These are phyloP conservation scores for Persicaria tinctoria DNA, from an alignment of 148 eudicot species.

Conservation along the genomic window DNA sequence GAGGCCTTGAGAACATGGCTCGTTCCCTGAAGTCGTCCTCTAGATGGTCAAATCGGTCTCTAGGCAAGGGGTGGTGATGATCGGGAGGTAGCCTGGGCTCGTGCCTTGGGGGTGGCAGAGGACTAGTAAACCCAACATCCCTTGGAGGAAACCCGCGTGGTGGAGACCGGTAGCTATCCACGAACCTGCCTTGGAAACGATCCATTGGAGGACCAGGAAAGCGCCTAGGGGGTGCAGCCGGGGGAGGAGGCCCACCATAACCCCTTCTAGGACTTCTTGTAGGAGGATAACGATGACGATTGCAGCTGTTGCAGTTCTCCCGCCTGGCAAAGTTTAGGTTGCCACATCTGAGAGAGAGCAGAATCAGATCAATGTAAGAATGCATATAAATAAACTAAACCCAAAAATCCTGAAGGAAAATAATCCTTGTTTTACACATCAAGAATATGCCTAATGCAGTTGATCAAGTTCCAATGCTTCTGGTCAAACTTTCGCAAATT, in stretches of 20 bases:
- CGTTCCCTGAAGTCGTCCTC: slow-evolving; percentile 65
- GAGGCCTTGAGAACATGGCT: slow-evolving; percentile 54
- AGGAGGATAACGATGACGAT: slow-evolving; percentile 50
- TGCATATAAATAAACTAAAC: not conserved
- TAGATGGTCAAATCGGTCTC: slow-evolving; percentile 59
- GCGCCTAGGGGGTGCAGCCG: slow-evolving; percentile 44
- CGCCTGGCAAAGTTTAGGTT: slow-evolving; percentile 93
- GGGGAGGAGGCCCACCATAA: slow-evolving; percentile 62
- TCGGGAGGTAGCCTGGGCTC: slow-evolving; percentile 49
- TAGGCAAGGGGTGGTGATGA: slow-evolving; percentile 40
- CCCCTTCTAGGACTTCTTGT: slow-evolving; percentile 62
- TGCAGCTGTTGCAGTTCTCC: slow-evolving; percentile 80
- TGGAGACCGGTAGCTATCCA: slow-evolving; percentile 68
- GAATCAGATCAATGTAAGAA: not conserved
- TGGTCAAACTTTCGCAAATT: too few relatives aligned
- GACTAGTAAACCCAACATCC: slow-evolving; percentile 45
- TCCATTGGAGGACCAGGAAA: slow-evolving; percentile 57
- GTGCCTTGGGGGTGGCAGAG: slow-evolving; percentile 51
- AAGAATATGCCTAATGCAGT: not conserved
- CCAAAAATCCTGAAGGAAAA: not conserved
- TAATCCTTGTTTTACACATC: not conserved
- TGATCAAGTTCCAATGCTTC: too few relatives aligned
- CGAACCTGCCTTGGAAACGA: slow-evolving; percentile 56
- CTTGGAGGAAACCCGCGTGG: slow-evolving; percentile 33
- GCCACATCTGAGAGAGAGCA: slow-evolving; percentile 49